Evolutionary conservation across 2,329 filamentous ascomycete species (phyloP).

Genomic region (Neocucurbitaria cava): DNA sequence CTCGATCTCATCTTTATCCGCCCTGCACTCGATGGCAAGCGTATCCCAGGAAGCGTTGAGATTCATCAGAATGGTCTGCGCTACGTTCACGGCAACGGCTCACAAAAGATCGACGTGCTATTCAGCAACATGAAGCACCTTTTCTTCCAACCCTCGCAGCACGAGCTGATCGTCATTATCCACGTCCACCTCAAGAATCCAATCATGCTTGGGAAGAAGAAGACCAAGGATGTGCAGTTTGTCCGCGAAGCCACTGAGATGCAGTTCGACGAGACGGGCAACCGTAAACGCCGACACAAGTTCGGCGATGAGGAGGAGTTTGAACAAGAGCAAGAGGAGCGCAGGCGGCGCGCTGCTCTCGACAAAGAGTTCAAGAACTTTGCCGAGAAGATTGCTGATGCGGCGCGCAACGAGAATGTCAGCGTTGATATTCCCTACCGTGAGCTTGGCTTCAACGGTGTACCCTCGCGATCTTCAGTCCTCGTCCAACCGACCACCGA

Average conservation of each 20-base stretch:
- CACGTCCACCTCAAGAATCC: constrained; percentile 98
- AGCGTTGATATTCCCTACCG: constrained; percentile 97
- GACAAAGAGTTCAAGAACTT: constrained; percentile 97
- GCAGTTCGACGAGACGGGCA: constrained; percentile 98
- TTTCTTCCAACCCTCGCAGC: constrained; percentile 97
- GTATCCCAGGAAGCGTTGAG: constrained; percentile 92
- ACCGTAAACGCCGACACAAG: constrained; percentile 95
- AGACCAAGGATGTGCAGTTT: constrained; percentile 98
- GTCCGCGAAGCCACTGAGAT: constrained; percentile 98
- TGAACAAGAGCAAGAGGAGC: constrained; percentile 96
- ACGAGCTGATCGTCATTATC: constrained; percentile 96
- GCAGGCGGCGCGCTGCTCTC: constrained; percentile 85
- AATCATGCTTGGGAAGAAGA: constrained; percentile 98
- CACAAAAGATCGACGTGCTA: constrained; percentile 85
- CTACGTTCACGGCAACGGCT: constrained; percentile 80
- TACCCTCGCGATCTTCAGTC: constrained; percentile 94
- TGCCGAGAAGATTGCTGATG: constrained; percentile 96
- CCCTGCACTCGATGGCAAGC: constrained; percentile 94
- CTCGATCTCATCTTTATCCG: constrained; percentile 96
- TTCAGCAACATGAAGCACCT: constrained; percentile 99
- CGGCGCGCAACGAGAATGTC: constrained; percentile 86
- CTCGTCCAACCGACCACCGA: constrained; percentile 96
- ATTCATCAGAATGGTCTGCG: constrained; percentile 99
- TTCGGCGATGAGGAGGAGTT: constrained; percentile 99
- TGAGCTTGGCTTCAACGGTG: constrained; percentile 95